Base-by-base conservation (phyloP, 2,329 filamentous ascomycete species). In the Domatiomyces globalis region DNA sequence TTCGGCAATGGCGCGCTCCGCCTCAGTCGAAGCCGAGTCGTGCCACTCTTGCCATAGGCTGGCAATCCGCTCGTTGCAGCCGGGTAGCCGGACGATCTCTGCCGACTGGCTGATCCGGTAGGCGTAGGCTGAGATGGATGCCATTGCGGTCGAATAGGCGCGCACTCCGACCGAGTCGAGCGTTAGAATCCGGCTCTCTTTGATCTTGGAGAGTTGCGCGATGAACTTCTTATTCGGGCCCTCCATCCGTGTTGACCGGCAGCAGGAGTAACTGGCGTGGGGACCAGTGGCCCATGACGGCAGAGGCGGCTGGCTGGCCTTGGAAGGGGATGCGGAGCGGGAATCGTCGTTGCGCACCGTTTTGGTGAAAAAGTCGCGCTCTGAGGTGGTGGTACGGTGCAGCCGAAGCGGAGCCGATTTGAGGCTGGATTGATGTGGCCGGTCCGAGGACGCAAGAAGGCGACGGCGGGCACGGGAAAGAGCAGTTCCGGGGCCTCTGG, bases 131-230 rank as follows among this genome's bases (percentile, higher is more conserved):
- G 86, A 80, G 17, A 98, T 66, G 0, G 85, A 71, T 5, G 92
- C 87, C 57, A 96, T 94, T 10, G 84, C 82, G 1, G 84, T 88
- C 27, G 85, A 89, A 64, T 96, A 96, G 0, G 90, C 88, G 47
- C 87, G 79, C 0, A 89, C 80, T 1, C 87, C 87, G 53, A 94
- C 80, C 46, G 84, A 75, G 60, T 95, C 88, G 7, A 80, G 79
- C 1, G 77, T 81, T 1, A 95, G 72, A 15, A 79, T 74, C 19
- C 90, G 78, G 2, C 83, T 75, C 1, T 78, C 79, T 45, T 84
- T 79, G 57, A 96, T 87, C 53, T 83, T 82, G 59, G 81, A 78
- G 4, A 98, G 74, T 54, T 85, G 75, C 0, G 76, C 68, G 43
- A 95, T 79, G 64, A 98, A 96, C 0, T 66, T 66, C 43, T 79